Evolutionary conservation across 2,329 filamentous ascomycete species (phyloP).

Genomic region (Alternaria incomplexa): DNA sequence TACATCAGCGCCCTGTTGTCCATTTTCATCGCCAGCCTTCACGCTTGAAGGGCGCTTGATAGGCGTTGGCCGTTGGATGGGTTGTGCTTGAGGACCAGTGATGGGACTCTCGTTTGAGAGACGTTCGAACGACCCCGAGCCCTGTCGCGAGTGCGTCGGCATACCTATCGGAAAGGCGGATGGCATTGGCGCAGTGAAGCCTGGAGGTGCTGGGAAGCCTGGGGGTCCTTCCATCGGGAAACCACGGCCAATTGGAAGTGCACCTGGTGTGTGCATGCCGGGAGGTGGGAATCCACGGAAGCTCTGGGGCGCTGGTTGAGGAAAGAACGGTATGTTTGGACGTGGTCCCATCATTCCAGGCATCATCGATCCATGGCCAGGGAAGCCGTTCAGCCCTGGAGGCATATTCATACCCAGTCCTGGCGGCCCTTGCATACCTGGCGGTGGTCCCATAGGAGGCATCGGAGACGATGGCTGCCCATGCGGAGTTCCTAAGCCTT

Average conservation of each 20-base stretch:
- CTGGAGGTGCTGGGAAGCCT: constrained; percentile 49
- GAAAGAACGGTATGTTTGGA: constrained; percentile 62
- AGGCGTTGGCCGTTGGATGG: constrained; percentile 81
- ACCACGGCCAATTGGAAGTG: constrained; percentile 63
- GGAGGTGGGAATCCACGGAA: constrained; percentile 65
- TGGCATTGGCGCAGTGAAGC: constrained; percentile 45
- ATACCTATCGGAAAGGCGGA: constrained; percentile 47
- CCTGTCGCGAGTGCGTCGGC: constrained; percentile 74
- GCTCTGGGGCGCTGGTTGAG: constrained; percentile 57
- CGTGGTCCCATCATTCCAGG: constrained; percentile 61
- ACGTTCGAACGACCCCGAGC: constrained; percentile 68
- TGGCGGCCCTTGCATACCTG: constrained; percentile 64
- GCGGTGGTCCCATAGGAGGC: constrained; percentile 66
- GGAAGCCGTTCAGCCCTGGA: constrained; percentile 57
- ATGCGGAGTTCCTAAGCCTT: constrained; percentile 55
- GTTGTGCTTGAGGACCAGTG: constrained; percentile 64
- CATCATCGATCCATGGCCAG: constrained; percentile 61
- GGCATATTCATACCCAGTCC: constrained; percentile 56
- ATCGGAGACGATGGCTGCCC: constrained; percentile 66
- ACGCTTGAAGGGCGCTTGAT: constrained; percentile 86
- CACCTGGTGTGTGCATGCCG: constrained; percentile 62
- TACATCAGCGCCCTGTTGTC: constrained; percentile 58
- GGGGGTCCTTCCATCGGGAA: constrained; percentile 61
- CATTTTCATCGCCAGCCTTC: constrained; percentile 58
- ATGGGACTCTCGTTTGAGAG: constrained; percentile 60